Evolutionary conservation across 225 moss, liverwort and hornwort genomes (phyloP), one percentile per base, ranked within the genome.

Genomic region (Polytrichum commune): DNA sequence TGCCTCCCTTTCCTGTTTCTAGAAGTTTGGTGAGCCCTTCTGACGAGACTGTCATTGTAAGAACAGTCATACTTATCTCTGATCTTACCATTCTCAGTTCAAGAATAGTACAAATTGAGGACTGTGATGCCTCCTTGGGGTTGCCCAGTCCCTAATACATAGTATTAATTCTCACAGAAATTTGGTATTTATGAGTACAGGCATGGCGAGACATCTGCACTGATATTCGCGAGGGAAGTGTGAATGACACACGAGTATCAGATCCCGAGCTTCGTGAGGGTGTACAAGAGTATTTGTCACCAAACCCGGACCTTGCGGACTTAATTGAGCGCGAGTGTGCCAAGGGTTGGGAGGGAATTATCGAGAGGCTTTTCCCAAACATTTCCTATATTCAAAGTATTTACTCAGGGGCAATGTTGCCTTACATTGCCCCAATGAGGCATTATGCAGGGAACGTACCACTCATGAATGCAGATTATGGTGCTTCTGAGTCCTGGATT

Each of bases 341-440:
- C 25, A 76, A 79, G 55, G 77, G 74, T 1, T 81, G 84, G 78
- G 69, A 77, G 16, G 92, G 92, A 9, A 86, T 87, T 68, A 76
- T 90, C 32, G 72, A 84, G 57, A 78, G 88, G 33, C 81, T 92
- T 20, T 94, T 88, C 76, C 93, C 92, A 8, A 94, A 90, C 33
- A 55, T 80, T 28, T 55, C 58, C 1, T 75, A 81, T n/a, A 27
- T 90, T 2, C 26, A 68, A 0, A 73, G 81, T 61, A 77, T 76
- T 55, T 83, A 33, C 54, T 80, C 88, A 5, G 92, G 90, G 60
- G 23, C 83, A 5, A 90, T 92, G 90, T 65, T 75, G 68, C 82
- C 82, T 5, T 92, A 87, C 66, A 30, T 82, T 28, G 75, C 92
- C 30, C 76, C 76, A 2, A 58, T 90, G 5, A 53, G 57, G 53